Evolutionary conservation across 1,284 basidiomycete species (phyloP), one percentile per base, ranked within the genome.

Genomic region (Tausonia pullulans): DNA sequence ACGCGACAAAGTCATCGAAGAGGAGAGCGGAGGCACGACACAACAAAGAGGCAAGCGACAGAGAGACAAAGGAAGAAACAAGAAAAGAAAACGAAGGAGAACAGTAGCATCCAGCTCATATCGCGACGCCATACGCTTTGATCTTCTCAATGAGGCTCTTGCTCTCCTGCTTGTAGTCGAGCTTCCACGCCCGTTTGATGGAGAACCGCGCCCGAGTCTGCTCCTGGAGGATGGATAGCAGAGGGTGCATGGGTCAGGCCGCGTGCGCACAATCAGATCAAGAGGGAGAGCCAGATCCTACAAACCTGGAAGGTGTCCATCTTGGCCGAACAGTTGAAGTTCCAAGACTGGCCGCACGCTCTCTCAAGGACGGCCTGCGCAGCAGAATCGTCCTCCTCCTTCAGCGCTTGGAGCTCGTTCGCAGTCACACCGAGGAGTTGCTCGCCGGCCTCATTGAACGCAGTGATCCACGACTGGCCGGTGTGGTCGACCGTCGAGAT

Each of bases 391-490:
- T 88, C 81, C 11, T 81, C 80, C 11, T 87, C 83, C 82, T 82
- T 88, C 67, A 92, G 79, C 48, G 81, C 80, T 67, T 87, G 78
- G 45, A 98, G 77, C 54, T 95, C 86, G 72, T 92, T 85, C 13
- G 92, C 96, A 16, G 83, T 78, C 78, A 85, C 85, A 46, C 84
- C 88, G 69, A 98, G 85, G 11, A 97, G 76, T 27, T 80, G 78
- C 66, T 85, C 76, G 3, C 93, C 95, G 44, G 88, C 84, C 13
- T 98, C 96, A 74, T 98, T 97, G 81, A 98, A 98, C 1, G 90
- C 92, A 66, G 89, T 89, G 54, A 98, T 78, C 95, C 95, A 99
- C 41, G 87, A 82, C 73, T 93, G 88, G 27, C 86, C 87, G 13
- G 90, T 88, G 77, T 87, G 83, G 75, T 99, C 96, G 50, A 90